phyloP scores from a whole-genome alignment of 2,329 filamentous ascomycete species.

The Periconia sp. region DNA sequence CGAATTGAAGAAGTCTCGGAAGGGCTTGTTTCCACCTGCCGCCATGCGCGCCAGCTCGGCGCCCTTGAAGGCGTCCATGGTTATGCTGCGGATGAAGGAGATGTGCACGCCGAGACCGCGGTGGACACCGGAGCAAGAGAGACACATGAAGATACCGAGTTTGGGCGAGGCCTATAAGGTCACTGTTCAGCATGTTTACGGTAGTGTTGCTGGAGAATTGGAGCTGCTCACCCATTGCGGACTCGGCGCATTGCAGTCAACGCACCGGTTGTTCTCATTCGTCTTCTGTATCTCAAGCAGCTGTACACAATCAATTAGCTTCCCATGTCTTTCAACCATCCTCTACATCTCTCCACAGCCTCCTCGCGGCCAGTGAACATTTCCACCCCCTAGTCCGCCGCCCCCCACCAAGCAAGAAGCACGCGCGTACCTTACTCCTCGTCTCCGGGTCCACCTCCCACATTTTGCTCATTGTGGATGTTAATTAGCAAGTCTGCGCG shows the following conservation, averaged over 20 bases:
- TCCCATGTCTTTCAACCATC: slow-evolving; percentile 4
- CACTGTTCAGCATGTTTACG: slow-evolving; percentile 21
- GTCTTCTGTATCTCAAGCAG: slow-evolving; percentile 90
- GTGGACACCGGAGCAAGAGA: slow-evolving; percentile 93
- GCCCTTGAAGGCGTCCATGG: slow-evolving; percentile 98
- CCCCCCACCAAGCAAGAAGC: slow-evolving; percentile 7
- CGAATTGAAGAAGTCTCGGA: slow-evolving; percentile 82
- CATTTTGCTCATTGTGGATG: slow-evolving; percentile 69
- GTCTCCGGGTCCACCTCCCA: slow-evolving; percentile 99
- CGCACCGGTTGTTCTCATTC: slow-evolving; percentile 86
- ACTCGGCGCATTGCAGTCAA: slow-evolving; percentile 93
- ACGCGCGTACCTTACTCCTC: slow-evolving; percentile 76
- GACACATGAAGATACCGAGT: slow-evolving; percentile 98
- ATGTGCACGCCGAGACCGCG: slow-evolving; percentile 96
- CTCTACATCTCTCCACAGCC: neutral
- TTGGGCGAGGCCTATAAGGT: slow-evolving; percentile 76
- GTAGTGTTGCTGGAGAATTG: slow-evolving; percentile 8
- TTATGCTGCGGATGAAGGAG: slow-evolving; percentile 95
- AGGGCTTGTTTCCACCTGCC: slow-evolving; percentile 85
- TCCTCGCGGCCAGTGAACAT: neutral
- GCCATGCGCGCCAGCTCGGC: slow-evolving; percentile 94
- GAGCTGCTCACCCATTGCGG: slow-evolving; percentile 84
- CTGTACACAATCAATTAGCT: slow-evolving; percentile 55
- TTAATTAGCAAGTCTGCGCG: slow-evolving; percentile 6
- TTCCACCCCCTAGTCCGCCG: slow-evolving; percentile 14